Evolutionary conservation across 2,329 filamentous ascomycete genomes (phyloP), one percentile per base, ranked within the genome.

Genomic region (Shiraia bambusicola): DNA sequence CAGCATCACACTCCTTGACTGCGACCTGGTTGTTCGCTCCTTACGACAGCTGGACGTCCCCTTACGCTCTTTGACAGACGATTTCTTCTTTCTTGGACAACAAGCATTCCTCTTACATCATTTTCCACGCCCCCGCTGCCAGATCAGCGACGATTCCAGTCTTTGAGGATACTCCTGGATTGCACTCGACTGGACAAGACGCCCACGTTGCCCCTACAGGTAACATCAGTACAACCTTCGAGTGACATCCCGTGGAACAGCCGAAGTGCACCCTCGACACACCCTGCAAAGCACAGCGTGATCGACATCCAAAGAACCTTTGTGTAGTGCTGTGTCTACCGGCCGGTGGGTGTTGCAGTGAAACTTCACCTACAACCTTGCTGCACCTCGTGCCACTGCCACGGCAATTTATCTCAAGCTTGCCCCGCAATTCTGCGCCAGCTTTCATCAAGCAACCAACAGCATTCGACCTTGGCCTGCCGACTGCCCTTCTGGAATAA

Each of bases 11-110:
- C 56, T 57, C 56, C 47, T 54, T 59, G 49, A 37, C 58, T 52
- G 47, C 58, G 55, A 50, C 60, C 60, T 51, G 57, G 61, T 35
- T 63, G 65, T 69, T 65, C 66, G 63, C 66, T 70, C 67, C 53
- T 69, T 69, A 67, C 61, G 59, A 62, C 62, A 60, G 38, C 58
- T 56, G 59, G 61, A 60, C 53, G 59, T 55, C 50, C 42, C 34
- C 47, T 47, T 52, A 60, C 61, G 46, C 59, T 69, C 66, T 66
- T 69, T 69, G 59, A 64, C 50, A 66, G 60, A 63, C 55, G 44
- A 46, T 40, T 44, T 52, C 54, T 53, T 45, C 4, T 56, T 53
- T 45, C 4, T 57, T 58, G 48, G 30, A 25, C 34, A 37, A 15
- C 35, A 35, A 6, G 40, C 41, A 48, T 38, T 47, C 45, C 53